These are phyloP conservation scores for Geosmithia flava DNA, from an alignment of 2,329 filamentous ascomycete species.

Conservation along the genomic window DNA sequence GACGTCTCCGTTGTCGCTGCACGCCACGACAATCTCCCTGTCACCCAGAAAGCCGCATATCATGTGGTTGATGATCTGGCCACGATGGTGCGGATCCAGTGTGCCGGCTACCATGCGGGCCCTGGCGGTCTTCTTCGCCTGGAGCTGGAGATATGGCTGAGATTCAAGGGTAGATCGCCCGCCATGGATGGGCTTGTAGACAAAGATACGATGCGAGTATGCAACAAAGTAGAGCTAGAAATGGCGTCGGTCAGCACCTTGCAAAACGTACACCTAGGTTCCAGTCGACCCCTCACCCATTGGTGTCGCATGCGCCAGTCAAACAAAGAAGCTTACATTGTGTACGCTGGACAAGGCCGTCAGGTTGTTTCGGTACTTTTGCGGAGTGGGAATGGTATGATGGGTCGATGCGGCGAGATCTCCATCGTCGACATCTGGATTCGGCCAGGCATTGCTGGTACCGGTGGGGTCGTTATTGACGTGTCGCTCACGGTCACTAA, in stretches of 20 bases:
- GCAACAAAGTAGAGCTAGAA: constrained; percentile 47
- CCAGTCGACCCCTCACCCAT: too few species aligned
- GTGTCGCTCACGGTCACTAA: constrained; percentile 19
- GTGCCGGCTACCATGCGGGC: constrained; percentile 32
- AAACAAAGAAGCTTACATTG: constrained; percentile 31
- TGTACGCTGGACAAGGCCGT: constrained; percentile 44
- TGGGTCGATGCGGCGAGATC: constrained; percentile 12
- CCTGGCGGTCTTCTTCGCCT: constrained; percentile 26
- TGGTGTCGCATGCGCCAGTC: too few species aligned
- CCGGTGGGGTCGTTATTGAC: background rate
- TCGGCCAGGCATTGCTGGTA: too few species aligned
- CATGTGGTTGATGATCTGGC: constrained; percentile 58
- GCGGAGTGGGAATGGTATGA: constrained; percentile 17
- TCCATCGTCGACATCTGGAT: constrained; percentile 8
- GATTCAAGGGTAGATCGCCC: constrained; percentile 31
- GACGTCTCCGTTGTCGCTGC: constrained; percentile 66
- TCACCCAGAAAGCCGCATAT: constrained; percentile 56
- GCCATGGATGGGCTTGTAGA: constrained; percentile 37
- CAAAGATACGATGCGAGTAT: constrained; percentile 42
- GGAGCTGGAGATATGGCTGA: constrained; percentile 36
- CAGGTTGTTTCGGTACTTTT: constrained; percentile 38
- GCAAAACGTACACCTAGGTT: background rate
- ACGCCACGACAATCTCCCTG: constrained; percentile 55
- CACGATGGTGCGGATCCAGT: constrained; percentile 29
- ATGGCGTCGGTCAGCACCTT: background rate